Evolutionary conservation across 2,329 filamentous ascomycete genomes (phyloP).

Genomic region (Colletotrichum echinochloae): DNA sequence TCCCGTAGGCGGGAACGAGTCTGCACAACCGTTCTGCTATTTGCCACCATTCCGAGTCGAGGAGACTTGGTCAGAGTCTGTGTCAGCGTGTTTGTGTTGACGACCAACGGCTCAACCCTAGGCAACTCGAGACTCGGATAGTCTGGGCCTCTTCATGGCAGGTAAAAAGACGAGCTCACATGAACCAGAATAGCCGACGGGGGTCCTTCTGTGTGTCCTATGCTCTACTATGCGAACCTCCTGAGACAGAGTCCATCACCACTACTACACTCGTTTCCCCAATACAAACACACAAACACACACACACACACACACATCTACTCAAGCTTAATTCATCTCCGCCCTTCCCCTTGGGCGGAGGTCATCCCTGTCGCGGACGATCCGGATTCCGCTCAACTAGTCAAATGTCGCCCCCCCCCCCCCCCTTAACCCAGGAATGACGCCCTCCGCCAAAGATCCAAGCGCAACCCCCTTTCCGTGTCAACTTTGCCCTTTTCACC

Average conservation of each 20-base stretch:
- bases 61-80: not conserved
- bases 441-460: conserved; percentile 11
- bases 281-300: not conserved
- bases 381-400: conserved; percentile 17
- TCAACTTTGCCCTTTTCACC: not conserved
- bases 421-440: conserved; percentile 21
- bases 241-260: not conserved
- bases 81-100: not conserved
- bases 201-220: conserved; percentile 5
- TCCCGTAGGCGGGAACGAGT: conserved; percentile 3
- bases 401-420: conserved; percentile 1
- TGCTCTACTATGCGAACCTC: not conserved
- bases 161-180: not conserved
- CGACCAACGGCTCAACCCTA: not conserved
- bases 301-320: not conserved
- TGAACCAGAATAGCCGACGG: conserved; percentile 15
- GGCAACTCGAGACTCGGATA: not conserved
- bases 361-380: conserved; percentile 5
- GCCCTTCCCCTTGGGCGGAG: not conserved
- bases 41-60: not conserved
- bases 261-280: conserved; percentile 4
- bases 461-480: conserved; percentile 19
- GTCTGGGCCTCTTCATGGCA: conserved; percentile 13
- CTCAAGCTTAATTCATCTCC: conserved; percentile 32
- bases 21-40: conserved; percentile 11